These are phyloP conservation scores for Neocatenulostroma microsporum DNA, from an alignment of 2,329 filamentous ascomycete species.

Conservation along the genomic window DNA sequence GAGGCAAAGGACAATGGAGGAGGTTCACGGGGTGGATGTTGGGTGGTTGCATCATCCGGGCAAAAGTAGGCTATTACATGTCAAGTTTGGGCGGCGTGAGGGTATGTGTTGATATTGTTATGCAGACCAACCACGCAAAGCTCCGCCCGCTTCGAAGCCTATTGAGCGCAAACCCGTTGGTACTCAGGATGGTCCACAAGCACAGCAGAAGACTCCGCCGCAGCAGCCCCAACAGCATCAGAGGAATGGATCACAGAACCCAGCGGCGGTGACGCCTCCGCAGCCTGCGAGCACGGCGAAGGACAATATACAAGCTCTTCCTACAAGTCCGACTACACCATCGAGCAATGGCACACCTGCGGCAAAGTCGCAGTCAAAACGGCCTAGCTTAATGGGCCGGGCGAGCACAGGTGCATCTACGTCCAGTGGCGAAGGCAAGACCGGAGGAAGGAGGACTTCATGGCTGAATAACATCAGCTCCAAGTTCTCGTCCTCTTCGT, in stretches of 20 bases:
- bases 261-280: constrained; percentile 16
- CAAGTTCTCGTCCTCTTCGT: constrained; percentile 64
- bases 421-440: constrained; percentile 17
- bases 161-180: constrained; percentile 24
- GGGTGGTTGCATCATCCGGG: constrained; percentile 77
- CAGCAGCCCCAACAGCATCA: background rate
- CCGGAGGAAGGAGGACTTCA: constrained; percentile 55
- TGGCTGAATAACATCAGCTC: constrained; percentile 93
- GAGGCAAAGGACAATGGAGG: no score
- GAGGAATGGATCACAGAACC: constrained; percentile 11
- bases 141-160: constrained; percentile 24
- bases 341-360: constrained; percentile 10
- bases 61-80: constrained; percentile 39
- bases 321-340: constrained; percentile 15
- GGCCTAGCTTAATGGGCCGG: constrained; percentile 38
- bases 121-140: constrained; percentile 30
- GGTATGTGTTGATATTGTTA: constrained; percentile 44
- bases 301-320: constrained; percentile 15
- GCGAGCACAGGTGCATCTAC: constrained; percentile 33
- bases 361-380: constrained; percentile 15
- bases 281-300: constrained; percentile 14
- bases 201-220: constrained; percentile 19
- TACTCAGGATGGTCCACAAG: background rate
- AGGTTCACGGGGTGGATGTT: constrained; percentile 74
- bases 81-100: no score